Evolutionary conservation across 148 eudicot species (phyloP).

Genomic region (Rhododendron molle): DNA sequence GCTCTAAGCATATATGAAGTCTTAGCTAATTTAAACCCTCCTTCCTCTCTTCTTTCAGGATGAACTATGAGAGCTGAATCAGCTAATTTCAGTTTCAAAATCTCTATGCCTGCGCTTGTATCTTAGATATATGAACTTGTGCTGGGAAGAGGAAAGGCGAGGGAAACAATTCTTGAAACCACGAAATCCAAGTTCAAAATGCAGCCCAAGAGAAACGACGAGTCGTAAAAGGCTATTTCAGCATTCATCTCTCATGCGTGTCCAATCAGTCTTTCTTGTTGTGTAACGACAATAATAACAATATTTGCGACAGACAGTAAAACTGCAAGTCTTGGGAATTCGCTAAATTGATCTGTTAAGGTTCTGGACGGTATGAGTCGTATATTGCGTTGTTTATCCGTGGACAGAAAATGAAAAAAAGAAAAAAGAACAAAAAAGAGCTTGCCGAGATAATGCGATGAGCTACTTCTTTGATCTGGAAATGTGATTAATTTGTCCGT

Average conservation of each 20-base stretch:
- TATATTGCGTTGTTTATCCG: not conserved
- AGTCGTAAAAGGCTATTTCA: not conserved
- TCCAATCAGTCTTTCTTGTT: not conserved
- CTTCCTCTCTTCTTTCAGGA: constrained; percentile 7
- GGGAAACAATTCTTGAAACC: not conserved
- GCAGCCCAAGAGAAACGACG: not conserved
- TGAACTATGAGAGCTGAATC: constrained; percentile 10
- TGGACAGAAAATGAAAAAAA: too few relatives aligned
- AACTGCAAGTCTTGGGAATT: not conserved
- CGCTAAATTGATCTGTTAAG: not conserved
- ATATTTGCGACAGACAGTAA: not conserved
- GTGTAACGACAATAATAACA: not conserved
- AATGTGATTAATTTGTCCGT: not conserved
- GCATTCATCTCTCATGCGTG: not conserved
- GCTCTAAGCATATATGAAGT: not conserved
- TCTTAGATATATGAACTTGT: not conserved
- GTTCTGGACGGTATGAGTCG: not conserved
- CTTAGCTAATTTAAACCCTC: not conserved
- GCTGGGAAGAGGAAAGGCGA: not conserved
- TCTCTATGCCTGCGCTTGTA: not conserved
- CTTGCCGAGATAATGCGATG: not conserved
- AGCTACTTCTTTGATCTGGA: not conserved
- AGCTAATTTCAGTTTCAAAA: constrained; percentile 6
- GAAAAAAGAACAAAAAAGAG: not conserved
- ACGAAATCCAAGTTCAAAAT: not conserved